A percentile compares a stretch with the other conserved stretches of the same genome.
Conservation (phyloP, 2,329 filamentous ascomycete genomes). For the Claviceps purpurea region DNA sequence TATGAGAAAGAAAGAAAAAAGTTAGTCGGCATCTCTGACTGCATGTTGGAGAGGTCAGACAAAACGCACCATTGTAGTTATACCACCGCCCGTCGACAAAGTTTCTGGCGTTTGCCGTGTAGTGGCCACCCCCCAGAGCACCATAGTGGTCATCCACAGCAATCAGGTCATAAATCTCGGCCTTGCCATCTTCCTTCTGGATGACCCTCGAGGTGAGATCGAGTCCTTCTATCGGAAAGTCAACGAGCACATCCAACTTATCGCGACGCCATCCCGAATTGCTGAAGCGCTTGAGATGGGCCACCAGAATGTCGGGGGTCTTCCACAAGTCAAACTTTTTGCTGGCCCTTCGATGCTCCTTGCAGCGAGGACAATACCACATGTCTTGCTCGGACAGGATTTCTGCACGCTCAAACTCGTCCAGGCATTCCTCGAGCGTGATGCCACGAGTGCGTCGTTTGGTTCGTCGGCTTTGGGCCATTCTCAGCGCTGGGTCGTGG, state of each 20-base stretch:
- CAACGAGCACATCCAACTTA: conserved; percentile 81
- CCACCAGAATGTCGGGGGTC: conserved; percentile 83
- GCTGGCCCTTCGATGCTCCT: conserved; percentile 79
- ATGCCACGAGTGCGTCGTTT: conserved; percentile 48
- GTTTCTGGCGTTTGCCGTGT: conserved; percentile 89
- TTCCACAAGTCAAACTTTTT: conserved; percentile 99
- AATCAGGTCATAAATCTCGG: conserved; percentile 82
- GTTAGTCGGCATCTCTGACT: neutral
- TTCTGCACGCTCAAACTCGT: conserved; percentile 90
- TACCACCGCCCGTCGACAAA: conserved; percentile 87
- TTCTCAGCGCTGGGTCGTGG: conserved; percentile 51
- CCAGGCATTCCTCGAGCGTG: conserved; percentile 76
- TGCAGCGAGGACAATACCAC: conserved; percentile 95
- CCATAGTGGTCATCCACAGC: conserved; percentile 94
- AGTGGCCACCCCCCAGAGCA: conserved; percentile 85
- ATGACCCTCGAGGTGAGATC: conserved; percentile 72
- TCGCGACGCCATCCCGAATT: conserved; percentile 69
- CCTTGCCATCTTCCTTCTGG: conserved; percentile 66
- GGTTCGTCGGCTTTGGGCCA: conserved; percentile 50
- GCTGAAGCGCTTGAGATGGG: conserved; percentile 93
- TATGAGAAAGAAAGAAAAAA: conserved; percentile 20
- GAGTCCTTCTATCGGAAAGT: conserved; percentile 80
- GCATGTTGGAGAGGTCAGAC: too few relatives aligned
- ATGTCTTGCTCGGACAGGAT: conserved; percentile 89
- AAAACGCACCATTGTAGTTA: conserved; percentile 75